Evolutionary conservation across 2,329 filamentous ascomycete genomes (phyloP).

Genomic region (Fusarium nanum): DNA sequence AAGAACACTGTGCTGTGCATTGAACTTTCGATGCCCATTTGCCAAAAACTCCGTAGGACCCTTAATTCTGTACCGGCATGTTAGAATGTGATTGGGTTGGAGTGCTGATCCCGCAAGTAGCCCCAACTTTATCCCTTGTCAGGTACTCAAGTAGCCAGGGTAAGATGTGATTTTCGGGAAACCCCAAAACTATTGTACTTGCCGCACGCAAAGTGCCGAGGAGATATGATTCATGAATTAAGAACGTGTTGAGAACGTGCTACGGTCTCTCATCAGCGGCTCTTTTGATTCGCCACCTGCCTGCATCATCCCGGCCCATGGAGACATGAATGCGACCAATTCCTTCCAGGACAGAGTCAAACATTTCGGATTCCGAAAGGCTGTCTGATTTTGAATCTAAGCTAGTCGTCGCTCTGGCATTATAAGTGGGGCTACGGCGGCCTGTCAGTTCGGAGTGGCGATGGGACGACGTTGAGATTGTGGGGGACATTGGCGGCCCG

Average conservation of each 20-base stretch:
- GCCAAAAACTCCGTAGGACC: slow-evolving; percentile 5
- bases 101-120: slow-evolving; percentile 2
- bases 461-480: slow-evolving; percentile 10
- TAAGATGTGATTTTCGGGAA: neutral
- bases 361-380: slow-evolving; percentile 47
- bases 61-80: neutral
- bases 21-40: neutral
- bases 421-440: neutral
- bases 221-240: neutral
- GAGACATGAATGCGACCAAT: slow-evolving; percentile 51
- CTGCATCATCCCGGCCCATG: slow-evolving; percentile 54
- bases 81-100: slow-evolving; percentile 9
- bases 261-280: slow-evolving; percentile 32
- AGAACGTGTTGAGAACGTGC: slow-evolving; percentile 25
- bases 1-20: slow-evolving; percentile 13
- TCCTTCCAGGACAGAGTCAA: slow-evolving; percentile 53
- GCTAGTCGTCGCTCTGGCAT: neutral
- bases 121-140: slow-evolving; percentile 5
- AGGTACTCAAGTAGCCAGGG: neutral
- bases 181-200: neutral
- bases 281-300: slow-evolving; percentile 56
- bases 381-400: slow-evolving; percentile 9
- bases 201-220: neutral
- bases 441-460: neutral
- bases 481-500: slow-evolving; percentile 19